phyloP scores from a whole-genome alignment of 2,329 filamentous ascomycete genomes.

The Aspergillus latus region DNA sequence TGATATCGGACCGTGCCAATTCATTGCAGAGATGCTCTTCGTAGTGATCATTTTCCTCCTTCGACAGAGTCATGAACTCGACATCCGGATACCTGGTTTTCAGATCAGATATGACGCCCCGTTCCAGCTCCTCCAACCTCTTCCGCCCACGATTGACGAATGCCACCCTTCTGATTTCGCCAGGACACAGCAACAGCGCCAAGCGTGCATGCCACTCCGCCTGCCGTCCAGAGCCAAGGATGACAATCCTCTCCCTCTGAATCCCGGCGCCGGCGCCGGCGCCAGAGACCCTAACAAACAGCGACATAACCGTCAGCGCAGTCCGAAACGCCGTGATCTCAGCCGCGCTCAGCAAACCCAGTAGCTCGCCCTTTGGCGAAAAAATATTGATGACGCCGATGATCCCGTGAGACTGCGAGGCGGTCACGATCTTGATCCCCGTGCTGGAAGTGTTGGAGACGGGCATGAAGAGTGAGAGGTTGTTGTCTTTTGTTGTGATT shows the following conservation, averaged over 20 bases:
- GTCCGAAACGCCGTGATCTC: slow-evolving; percentile 80
- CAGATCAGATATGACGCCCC: slow-evolving; percentile 33
- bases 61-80: slow-evolving; percentile 43
- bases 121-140: slow-evolving; percentile 53
- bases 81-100: slow-evolving; percentile 38
- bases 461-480: slow-evolving; percentile 72
- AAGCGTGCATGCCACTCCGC: slow-evolving; percentile 53
- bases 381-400: slow-evolving; percentile 71
- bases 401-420: slow-evolving; percentile 43
- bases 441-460: slow-evolving; percentile 63
- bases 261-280: slow-evolving; percentile 12
- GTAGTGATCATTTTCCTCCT: slow-evolving; percentile 63
- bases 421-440: slow-evolving; percentile 71
- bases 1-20: slow-evolving; percentile 41
- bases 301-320: slow-evolving; percentile 67
- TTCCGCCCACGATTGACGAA: slow-evolving; percentile 70
- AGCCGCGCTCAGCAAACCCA: slow-evolving; percentile 70
- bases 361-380: slow-evolving; percentile 59
- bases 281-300: slow-evolving; percentile 53
- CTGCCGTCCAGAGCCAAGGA: slow-evolving; percentile 53
- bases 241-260: slow-evolving; percentile 38
- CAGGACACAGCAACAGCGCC: slow-evolving; percentile 48
- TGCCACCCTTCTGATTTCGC: slow-evolving; percentile 62
- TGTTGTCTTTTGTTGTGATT: slow-evolving; percentile 41
- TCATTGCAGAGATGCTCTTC: slow-evolving; percentile 27